Percentiles rank a stretch among this genome's conserved stretches.
Evolutionary conservation across 805 yeast species (phyloP).

Genomic region (Saccharomycopsis selenospora): DNA sequence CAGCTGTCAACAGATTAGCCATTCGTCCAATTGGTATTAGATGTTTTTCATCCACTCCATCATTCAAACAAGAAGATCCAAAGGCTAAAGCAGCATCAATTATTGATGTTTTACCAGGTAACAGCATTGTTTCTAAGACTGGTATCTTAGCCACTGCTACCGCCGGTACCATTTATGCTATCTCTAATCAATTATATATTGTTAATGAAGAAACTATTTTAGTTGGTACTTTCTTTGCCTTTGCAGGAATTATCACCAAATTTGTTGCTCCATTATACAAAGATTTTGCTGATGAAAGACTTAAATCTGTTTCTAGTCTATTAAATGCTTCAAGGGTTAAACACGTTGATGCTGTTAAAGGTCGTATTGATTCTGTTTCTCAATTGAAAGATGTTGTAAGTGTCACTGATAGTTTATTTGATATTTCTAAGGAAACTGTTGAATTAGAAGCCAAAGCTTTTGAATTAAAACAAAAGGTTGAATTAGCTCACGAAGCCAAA

Average conservation of each 20-base stretch:
- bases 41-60: slow-evolving; percentile 12
- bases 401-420: slow-evolving; percentile 87
- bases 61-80: slow-evolving; percentile 48
- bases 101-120: slow-evolving; percentile 91
- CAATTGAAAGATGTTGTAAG: slow-evolving; percentile 87
- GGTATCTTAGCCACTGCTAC: slow-evolving; percentile 92
- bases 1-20: slow-evolving; percentile 9
- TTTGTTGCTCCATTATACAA: slow-evolving; percentile 90
- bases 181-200: slow-evolving; percentile 87
- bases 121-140: slow-evolving; percentile 79
- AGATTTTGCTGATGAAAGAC: slow-evolving; percentile 85
- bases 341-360: slow-evolving; percentile 89
- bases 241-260: slow-evolving; percentile 71
- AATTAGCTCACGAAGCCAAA: slow-evolving; percentile 84
- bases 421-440: slow-evolving; percentile 94
- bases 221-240: slow-evolving; percentile 71
- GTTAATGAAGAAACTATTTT: slow-evolving; percentile 91
- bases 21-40: slow-evolving; percentile 16
- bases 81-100: slow-evolving; percentile 84
- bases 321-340: slow-evolving; percentile 82
- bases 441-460: slow-evolving; percentile 90
- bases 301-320: slow-evolving; percentile 70
- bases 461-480: slow-evolving; percentile 86
- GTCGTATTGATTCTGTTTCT: slow-evolving; percentile 81
- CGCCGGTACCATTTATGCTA: slow-evolving; percentile 90